These are phyloP conservation scores for Wallacemonas sp. DNA, from an alignment of 208 protist genomes.

Conservation along the genomic window DNA sequence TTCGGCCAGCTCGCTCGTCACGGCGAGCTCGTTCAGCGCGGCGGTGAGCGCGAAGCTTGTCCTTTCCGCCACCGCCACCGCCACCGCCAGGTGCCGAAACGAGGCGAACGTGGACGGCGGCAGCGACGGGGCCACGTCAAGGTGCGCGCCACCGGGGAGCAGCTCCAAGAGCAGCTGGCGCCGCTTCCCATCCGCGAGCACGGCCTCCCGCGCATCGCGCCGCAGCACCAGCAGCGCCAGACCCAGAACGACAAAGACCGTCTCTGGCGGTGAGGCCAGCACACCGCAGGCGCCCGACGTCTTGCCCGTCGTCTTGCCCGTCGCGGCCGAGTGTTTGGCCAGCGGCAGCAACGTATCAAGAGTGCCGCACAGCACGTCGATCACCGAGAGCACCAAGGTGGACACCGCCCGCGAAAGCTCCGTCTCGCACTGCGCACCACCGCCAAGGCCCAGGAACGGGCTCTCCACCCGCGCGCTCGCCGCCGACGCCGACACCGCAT, in stretches of 20 bases:
- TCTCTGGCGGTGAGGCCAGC: slow-evolving; percentile 29
- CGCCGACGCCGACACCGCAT: slow-evolving; percentile 1
- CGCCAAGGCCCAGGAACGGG: slow-evolving; percentile 31
- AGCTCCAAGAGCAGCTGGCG: slow-evolving; percentile 1
- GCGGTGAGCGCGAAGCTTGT: neutral
- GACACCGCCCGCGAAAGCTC: slow-evolving; percentile 56
- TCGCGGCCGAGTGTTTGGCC: neutral
- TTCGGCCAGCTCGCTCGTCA: neutral
- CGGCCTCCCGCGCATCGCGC: neutral
- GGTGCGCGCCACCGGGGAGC: neutral
- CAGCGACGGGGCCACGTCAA: neutral
- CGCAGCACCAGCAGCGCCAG: slow-evolving; percentile 51
- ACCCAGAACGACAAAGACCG: slow-evolving; percentile 44
- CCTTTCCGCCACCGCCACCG: neutral
- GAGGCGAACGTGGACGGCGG: too few relatives aligned
- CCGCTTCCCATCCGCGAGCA: neutral
- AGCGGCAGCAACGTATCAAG: slow-evolving; percentile 15
- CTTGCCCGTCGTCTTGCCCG: neutral
- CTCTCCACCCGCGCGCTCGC: slow-evolving; percentile 24
- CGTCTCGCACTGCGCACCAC: slow-evolving; percentile 42
- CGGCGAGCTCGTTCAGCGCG: neutral
- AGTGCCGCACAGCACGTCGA: slow-evolving; percentile 40
- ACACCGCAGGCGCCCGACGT: slow-evolving; percentile 18
- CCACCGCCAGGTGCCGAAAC: neutral
- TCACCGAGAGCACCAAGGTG: slow-evolving; percentile 37